Evolutionary conservation across 2,329 filamentous ascomycete species (phyloP).

Genomic region (Aspergillus fumigatiaffinis): DNA sequence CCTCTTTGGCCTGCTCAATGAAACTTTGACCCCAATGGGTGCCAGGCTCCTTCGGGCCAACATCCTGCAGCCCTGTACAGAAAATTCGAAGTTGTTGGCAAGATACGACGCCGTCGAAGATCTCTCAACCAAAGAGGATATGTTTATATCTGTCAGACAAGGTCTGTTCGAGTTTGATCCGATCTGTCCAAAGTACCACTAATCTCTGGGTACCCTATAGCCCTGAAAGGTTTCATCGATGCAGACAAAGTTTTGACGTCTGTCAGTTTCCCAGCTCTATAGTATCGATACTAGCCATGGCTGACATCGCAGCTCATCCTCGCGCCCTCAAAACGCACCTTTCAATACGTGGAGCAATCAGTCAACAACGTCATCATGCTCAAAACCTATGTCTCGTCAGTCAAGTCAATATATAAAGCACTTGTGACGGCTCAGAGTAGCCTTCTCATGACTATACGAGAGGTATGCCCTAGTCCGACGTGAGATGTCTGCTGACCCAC

Average conservation of each 20-base stretch:
- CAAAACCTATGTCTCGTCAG: conserved; percentile 71
- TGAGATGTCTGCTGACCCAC: neutral
- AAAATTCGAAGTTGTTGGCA: conserved; percentile 61
- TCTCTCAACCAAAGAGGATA: conserved; percentile 73
- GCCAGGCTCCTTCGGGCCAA: conserved; percentile 76
- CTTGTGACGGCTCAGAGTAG: conserved; percentile 61
- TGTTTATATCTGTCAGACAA: conserved; percentile 73
- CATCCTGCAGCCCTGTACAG: conserved; percentile 82
- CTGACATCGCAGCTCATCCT: conserved; percentile 62
- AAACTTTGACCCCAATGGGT: conserved; percentile 86
- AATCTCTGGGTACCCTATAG: conserved; percentile 37
- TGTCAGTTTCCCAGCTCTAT: conserved; percentile 42
- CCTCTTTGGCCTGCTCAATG: conserved; percentile 79
- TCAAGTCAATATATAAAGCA: conserved; percentile 65
- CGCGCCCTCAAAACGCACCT: conserved; percentile 61
- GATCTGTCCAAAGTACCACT: neutral
- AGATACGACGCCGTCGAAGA: conserved; percentile 84
- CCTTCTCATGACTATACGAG: conserved; percentile 64
- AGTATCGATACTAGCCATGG: neutral
- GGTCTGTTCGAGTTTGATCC: conserved; percentile 41
- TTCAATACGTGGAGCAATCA: conserved; percentile 70
- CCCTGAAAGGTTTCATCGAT: conserved; percentile 71
- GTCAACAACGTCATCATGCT: conserved; percentile 84
- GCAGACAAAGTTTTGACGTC: conserved; percentile 75
- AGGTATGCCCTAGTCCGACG: conserved; percentile 35